phyloP scores from a whole-genome alignment of 768 basidiomycete species.

The Mycena pura region DNA sequence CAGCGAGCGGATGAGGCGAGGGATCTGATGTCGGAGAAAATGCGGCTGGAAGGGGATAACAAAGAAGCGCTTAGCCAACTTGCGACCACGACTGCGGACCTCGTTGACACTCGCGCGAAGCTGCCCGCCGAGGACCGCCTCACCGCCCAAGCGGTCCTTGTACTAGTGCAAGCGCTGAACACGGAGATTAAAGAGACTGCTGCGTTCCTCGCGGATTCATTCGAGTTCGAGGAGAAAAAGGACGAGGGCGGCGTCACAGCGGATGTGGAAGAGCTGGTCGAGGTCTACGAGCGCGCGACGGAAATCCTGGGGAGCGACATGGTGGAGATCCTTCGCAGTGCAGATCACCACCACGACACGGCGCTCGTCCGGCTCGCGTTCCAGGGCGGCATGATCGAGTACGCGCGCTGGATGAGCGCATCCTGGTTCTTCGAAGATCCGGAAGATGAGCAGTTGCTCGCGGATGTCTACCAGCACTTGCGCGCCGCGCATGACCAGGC shows the following conservation, averaged over 20 bases:
- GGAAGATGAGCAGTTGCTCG: constrained; percentile 52
- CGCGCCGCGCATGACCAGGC: constrained; percentile 55
- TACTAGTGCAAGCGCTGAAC: constrained; percentile 52
- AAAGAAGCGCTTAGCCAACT: background rate
- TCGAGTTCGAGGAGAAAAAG: constrained; percentile 33
- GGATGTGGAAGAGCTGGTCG: constrained; percentile 29
- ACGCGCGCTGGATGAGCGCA: constrained; percentile 56
- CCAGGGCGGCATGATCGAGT: constrained; percentile 52
- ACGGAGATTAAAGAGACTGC: constrained; percentile 56
- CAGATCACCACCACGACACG: constrained; percentile 48
- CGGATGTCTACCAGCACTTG: constrained; percentile 49
- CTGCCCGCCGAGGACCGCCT: constrained; percentile 7
- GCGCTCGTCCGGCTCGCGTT: constrained; percentile 52
- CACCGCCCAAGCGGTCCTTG: constrained; percentile 38
- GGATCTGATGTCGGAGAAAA: constrained; percentile 11
- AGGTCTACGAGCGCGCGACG: constrained; percentile 35
- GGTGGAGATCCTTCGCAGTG: constrained; percentile 45
- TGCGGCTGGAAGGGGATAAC: constrained; percentile 7
- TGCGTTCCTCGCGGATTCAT: constrained; percentile 52
- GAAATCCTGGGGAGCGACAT: constrained; percentile 41
- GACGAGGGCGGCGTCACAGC: background rate
- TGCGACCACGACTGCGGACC: background rate
- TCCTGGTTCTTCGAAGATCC: constrained; percentile 60
- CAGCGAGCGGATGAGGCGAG: background rate
- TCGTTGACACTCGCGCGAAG: constrained; percentile 1